Base-by-base conservation (phyloP, 176 grass and related monocot species). In the Carex kokanica region DNA sequence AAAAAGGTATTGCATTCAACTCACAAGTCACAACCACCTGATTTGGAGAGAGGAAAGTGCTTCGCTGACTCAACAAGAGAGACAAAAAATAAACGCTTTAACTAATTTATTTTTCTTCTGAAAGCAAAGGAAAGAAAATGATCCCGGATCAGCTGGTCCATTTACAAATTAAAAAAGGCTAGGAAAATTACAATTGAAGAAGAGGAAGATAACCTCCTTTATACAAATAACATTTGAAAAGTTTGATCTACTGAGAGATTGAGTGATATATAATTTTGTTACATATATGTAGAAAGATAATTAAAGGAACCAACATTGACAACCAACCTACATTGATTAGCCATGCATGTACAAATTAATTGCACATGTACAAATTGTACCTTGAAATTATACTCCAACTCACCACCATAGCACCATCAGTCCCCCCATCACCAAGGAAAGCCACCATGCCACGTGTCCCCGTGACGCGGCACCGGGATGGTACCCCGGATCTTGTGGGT, bases 401-500 rank as follows among this genome's bases (percentile, higher is more conserved):
- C 80, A 63, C 27, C 55, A 88, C 90, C 93, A 90, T 80, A 89
- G 68, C 40, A 41, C 66, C 20, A 93, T 8, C 43, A 57, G 80
- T 24, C 83, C 83, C 15, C 80, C 85, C 14, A 60, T 59, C 1
- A 56, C 60, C 1, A 75, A 45, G 20, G 66, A 6, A 25, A 79
- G 0, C 60, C 10, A 61, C 90, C 82, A 91, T 0, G 18, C 0
- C 0, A 11, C 56, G 3, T 6, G 0, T 52, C 47, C 0, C 24
- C 68, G 72, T 0, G 86, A 64, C 1, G 90, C 88, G n/a, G 14
- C 87, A 40, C 75, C 80, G 0, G 91, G 88, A 71, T 15, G 67
- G 88, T 88, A 96, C 2, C 91, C 87, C 0, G 88, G 91, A 79
- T 91, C 87, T 84, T 87, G 86, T 31, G 91, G 91, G 83, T 96